Base-by-base conservation (phyloP, 2,329 filamentous ascomycete genomes). In the Monosporascus sp. region DNA sequence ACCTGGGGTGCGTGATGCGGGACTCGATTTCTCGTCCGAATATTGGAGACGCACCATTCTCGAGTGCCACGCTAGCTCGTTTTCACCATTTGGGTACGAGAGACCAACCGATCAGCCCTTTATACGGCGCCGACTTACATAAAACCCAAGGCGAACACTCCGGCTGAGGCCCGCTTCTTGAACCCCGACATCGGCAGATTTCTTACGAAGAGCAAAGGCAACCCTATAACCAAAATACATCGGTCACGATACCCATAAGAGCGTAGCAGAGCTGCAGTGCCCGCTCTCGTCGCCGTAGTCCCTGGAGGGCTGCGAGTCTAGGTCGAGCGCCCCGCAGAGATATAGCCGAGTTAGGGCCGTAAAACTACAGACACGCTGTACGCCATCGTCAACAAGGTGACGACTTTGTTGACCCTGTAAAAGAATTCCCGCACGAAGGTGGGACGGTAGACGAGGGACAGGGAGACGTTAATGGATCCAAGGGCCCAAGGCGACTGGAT, bases 371-470 rank as follows among this genome's bases (percentile, higher is more conserved):
- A 38, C 11, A 50, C 7, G 36, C 18, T 45, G 17, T 51, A 56
- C 11, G 42, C 42, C 15, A 54, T 38, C 8, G 52, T 47, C 1
- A 55, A 31, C 9, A 14, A n/a, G 25, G 52, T 56, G 8, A 25
- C 34, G 8, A 46, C 25, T 31, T 52, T 52, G 20, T 54, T 56
- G 25, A 52, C 11, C 24, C 15, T 22, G 4, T 52, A 47, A 25
- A 56, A 56, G 7, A 5, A 6, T 9, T 22, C 41, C 52, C 49
- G 49, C 8, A 52, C 52, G 38, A 56, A 56, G 37, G 51, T 54
- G 47, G 48, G 52, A 34, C 54, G 50, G 31, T 54, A 54, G 34
- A 54, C 54, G 36, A 56, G 52, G 14, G 50, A 52, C 7, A 56
- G 41, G 1, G 52, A 54, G 15, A 56, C 49, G 42, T 56, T 56